A percentile compares a stretch with the other conserved stretches of the same genome.
These are phyloP conservation scores for Syncephalastrum sp. DNA, from an alignment of 371 early-diverging fungal species.

Conservation along the genomic window DNA sequence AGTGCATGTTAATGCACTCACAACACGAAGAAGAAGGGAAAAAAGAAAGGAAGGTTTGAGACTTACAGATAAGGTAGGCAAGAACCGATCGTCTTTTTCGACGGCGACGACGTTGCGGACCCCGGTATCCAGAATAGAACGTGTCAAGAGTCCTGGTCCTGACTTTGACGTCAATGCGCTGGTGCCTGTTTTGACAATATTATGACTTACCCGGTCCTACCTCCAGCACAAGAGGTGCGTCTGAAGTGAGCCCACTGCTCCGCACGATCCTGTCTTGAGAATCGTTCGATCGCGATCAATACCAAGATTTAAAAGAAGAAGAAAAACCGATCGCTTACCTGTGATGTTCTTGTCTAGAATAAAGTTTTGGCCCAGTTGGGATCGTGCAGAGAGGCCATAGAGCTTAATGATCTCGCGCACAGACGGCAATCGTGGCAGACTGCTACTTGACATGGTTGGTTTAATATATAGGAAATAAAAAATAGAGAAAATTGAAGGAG, in stretches of 20 bases:
- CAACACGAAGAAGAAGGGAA: too few relatives aligned
- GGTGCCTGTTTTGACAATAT: background rate
- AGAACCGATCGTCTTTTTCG: conserved; percentile 78
- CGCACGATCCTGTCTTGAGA: conserved; percentile 68
- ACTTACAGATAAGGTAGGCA: conserved; percentile 64
- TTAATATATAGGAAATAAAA: background rate
- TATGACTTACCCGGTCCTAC: conserved; percentile 76
- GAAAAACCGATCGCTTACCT: conserved; percentile 31
- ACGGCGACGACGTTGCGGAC: conserved; percentile 68
- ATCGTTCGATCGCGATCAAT: background rate
- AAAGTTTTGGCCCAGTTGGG: conserved; percentile 82
- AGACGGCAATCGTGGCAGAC: conserved; percentile 56
- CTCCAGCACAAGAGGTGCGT: conserved; percentile 73
- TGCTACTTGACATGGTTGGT: background rate
- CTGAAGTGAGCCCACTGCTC: conserved; percentile 54
- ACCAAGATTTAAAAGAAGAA: too few relatives aligned
- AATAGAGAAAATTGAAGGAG: too few relatives aligned
- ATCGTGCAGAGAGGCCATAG: conserved; percentile 74
- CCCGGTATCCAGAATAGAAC: conserved; percentile 75
- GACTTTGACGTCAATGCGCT: background rate
- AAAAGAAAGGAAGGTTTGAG: too few relatives aligned
- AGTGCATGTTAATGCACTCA: too few relatives aligned
- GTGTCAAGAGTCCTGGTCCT: conserved; percentile 77
- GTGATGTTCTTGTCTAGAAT: conserved; percentile 85
- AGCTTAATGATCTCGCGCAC: conserved; percentile 75